A percentile compares a stretch with the other conserved stretches of the same genome.
Conservation (phyloP, 768 basidiomycete genomes). For the Trametes gibbosa region DNA sequence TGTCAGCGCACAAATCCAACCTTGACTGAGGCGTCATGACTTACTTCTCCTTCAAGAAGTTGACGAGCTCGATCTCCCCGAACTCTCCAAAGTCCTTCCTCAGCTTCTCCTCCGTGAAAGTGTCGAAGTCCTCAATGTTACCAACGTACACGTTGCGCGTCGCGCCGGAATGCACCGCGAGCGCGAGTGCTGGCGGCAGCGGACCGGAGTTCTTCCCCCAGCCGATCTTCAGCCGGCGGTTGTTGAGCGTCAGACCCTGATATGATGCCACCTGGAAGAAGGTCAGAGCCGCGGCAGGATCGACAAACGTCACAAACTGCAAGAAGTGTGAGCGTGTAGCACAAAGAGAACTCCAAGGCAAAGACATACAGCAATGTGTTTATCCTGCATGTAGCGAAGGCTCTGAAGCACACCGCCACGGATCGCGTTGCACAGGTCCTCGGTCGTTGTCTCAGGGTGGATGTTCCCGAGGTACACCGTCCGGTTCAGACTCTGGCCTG, state of each 20-base stretch:
- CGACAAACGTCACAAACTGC: constrained; percentile 95
- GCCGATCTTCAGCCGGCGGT: constrained; percentile 92
- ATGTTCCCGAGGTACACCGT: constrained; percentile 97
- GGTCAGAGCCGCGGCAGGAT: constrained; percentile 87
- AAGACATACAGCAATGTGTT: constrained; percentile 86
- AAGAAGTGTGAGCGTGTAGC: background rate
- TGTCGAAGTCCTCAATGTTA: constrained; percentile 92
- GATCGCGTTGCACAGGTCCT: constrained; percentile 95
- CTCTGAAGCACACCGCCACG: constrained; percentile 96
- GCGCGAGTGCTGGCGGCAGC: constrained; percentile 74
- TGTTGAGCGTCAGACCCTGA: constrained; percentile 88
- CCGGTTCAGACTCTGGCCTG: constrained; percentile 70
- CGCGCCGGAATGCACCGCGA: constrained; percentile 90
- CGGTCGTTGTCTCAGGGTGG: constrained; percentile 91
- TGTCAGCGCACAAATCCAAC: background rate
- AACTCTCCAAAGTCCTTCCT: constrained; percentile 93
- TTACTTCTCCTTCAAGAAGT: constrained; percentile 91
- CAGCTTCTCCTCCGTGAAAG: constrained; percentile 85
- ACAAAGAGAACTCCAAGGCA: background rate
- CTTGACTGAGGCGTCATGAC: background rate
- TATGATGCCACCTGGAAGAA: constrained; percentile 93
- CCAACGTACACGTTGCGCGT: constrained; percentile 97
- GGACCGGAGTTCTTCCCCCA: constrained; percentile 98
- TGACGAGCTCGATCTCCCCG: constrained; percentile 96
- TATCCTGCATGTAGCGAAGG: constrained; percentile 93